Base-by-base conservation (phyloP, 176 grass and related monocot species). In the Leersia perrieri region DNA sequence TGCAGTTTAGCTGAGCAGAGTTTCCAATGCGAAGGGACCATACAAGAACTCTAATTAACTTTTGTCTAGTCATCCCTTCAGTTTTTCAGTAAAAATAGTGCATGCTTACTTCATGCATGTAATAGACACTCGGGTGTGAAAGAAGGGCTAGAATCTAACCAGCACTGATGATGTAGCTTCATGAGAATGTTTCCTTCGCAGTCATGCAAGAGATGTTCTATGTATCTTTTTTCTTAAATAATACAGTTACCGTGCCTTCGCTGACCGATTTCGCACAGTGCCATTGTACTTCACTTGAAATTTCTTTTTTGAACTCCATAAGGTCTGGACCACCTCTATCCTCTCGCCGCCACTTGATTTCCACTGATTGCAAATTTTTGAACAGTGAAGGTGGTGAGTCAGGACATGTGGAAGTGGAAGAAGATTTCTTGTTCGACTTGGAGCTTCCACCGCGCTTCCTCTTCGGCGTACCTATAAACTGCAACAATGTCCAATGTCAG, bases 301-400 rank as follows among this genome's bases (percentile, higher is more conserved):
- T 53, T 53, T 53, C 49, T 53, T 53, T 53, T 5, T 22, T 22
- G 20, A 53, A 53, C 49, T 2, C 49, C 9, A 53, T 7, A 53
- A 53, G 49, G 49, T n/a, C 0, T 22, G 2, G 18, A 53, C 16
- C 41, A 34, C 11, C 8, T 26, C 7, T 7, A 53, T 79, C 76
- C 5, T 20, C 1, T 27, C 12, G 30, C 25, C 34, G 41, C 41
- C 16, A 26, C 41, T 67, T 68, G 76, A 79, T 51, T n/a, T 79
- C 63, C 49, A 79, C 32, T 25, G n/a, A 79, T 3, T 66, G 33
- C 41, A 79, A 32, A 8, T 67, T 67, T 63, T 27, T 65, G 76
- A 32, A 32, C 1, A 2, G 22, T 14, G 16, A 15, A 67, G 65
- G 10, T 67, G 41, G 16, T 42, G n/a, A 1, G 45, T 16, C 2